Evolutionary conservation across 257 asterid species (phyloP), one percentile per base, ranked within the genome.

Genomic region (Datura wrightii): DNA sequence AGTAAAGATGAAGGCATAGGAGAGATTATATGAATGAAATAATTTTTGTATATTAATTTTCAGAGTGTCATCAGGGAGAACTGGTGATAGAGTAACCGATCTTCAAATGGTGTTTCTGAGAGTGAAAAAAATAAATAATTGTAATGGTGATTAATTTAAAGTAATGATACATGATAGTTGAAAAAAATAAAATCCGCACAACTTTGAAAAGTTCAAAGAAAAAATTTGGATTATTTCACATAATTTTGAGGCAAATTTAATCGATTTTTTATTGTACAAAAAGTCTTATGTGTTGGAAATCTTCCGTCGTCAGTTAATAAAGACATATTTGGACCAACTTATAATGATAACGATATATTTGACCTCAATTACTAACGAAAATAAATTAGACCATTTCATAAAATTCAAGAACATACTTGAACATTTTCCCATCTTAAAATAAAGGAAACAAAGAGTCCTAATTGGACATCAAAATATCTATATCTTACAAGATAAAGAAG

Each of bases 381-480:
- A 65, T 34, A 5, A 65, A 34, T 65, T 34, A 18, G n/a, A 65
- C 11, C 31, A 67, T 67, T 67, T 39, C 24, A 37, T 6, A 37
- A 2, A 66, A 7, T 6, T 42, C 42, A 67, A 67, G 31, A 14
- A 18, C 5, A 37, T 11, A 1, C 14, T 70, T 16, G 2, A 39
- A 18, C 16, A 41, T 70, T n/a, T 10, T 10, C 72, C 44, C 8
- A 37, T 8, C 24, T 18, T 16, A 1, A 46, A 19, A 72, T 58
- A 39, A 5, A 42, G 2, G 44, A n/a, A 46, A 44, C 10, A 19
- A 44, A 72, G 1, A 1, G 10, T 3, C 11, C n/a, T 19, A 72
- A 46, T 48, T 72, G 80, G 39, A 72, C 18, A 46, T 50, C 59
- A 48, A 74, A 74, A 74, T 74, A 74, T 46, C 59, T 72, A 6